Base-by-base conservation (phyloP, 805 yeast species). In the Candida krabiensis region DNA sequence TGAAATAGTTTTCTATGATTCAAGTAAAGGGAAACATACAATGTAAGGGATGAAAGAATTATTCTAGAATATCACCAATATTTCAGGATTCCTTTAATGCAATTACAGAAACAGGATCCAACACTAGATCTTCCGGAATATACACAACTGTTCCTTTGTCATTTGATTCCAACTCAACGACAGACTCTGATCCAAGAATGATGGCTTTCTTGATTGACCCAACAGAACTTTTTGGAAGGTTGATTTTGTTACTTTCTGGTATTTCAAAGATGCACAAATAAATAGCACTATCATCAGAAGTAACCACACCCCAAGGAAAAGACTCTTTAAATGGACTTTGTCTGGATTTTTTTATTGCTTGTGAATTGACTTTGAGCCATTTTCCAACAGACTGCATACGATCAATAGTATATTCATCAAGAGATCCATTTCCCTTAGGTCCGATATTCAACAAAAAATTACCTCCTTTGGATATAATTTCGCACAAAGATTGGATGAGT, bases 391-490 rank as follows among this genome's bases (percentile, higher is more conserved):
- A 26, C 21, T 26, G 14, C 29, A 37, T 19, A 6, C 41, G 30
- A n/a, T 36, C 40, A 4, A 29, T 13, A 7, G 36, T 30, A 23
- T 30, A 22, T 5, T 9, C 18, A 17, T 30, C 35, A 19, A 36
- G 22, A 17, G 35, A 22, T 15, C 40, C 40, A 30, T 36, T 28
- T 25, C 27, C 27, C 28, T 30, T 36, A 33, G 40, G 40, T 23
- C 40, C 40, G n/a, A 36, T 36, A 16, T 36, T 36, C 19, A 36
- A 22, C 24, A 36, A 22, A 27, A 22, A 36, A 14, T 36, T 36
- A 9, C 40, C 40, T 14, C 40, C 40, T 30, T 36, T 36, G 15
- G 40, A 36, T 18, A 30, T 27, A 26, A 36, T 30, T 22, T 36
- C 40, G 24, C 40, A 36, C 28, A 36, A 12, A 29, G 28, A 30